These are phyloP conservation scores for Diplocarpon rosae DNA, from an alignment of 2,329 filamentous ascomycete species.

Conservation along the genomic window DNA sequence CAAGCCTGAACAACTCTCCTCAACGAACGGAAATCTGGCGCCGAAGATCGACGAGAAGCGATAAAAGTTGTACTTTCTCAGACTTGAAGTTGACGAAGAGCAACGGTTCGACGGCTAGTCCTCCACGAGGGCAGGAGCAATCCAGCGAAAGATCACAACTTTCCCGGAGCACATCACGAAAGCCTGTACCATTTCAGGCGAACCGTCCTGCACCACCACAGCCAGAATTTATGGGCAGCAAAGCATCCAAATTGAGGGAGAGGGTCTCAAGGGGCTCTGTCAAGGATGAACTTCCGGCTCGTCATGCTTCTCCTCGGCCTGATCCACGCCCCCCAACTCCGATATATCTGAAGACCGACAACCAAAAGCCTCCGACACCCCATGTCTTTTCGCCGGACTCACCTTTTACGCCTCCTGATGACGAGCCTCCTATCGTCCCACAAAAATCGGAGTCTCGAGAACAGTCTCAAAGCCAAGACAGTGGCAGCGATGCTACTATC, in stretches of 20 bases:
- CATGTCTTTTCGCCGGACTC: slow-evolving; percentile 17
- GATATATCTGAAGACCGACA: slow-evolving; percentile 19
- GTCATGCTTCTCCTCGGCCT: slow-evolving; percentile 9
- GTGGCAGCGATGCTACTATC: slow-evolving; percentile 3
- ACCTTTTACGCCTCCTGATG: slow-evolving; percentile 19
- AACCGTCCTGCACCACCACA: slow-evolving; percentile 21
- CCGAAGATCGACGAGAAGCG: slow-evolving; percentile 21
- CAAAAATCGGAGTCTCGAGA: slow-evolving; percentile 15
- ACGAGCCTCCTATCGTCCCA: slow-evolving; percentile 15
- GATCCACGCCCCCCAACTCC: slow-evolving; percentile 17
- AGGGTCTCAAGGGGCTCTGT: slow-evolving; percentile 18
- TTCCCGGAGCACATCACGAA: slow-evolving; percentile 16
- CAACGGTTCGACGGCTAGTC: slow-evolving; percentile 25
- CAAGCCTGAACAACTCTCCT: slow-evolving; percentile 17
- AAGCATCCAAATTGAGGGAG: slow-evolving; percentile 23
- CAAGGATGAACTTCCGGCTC: slow-evolving; percentile 5
- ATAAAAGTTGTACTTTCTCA: slow-evolving; percentile 19
- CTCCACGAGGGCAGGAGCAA: slow-evolving; percentile 15
- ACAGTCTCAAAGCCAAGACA: background rate
- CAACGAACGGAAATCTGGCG: slow-evolving; percentile 23
- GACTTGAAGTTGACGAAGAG: slow-evolving; percentile 24
- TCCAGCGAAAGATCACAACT: slow-evolving; percentile 11
- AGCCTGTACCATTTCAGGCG: slow-evolving; percentile 18
- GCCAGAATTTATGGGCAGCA: slow-evolving; percentile 24
- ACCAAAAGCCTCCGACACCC: slow-evolving; percentile 10